phyloP scores from a whole-genome alignment of 2,329 filamentous ascomycete species.

The Neonectria sp. region DNA sequence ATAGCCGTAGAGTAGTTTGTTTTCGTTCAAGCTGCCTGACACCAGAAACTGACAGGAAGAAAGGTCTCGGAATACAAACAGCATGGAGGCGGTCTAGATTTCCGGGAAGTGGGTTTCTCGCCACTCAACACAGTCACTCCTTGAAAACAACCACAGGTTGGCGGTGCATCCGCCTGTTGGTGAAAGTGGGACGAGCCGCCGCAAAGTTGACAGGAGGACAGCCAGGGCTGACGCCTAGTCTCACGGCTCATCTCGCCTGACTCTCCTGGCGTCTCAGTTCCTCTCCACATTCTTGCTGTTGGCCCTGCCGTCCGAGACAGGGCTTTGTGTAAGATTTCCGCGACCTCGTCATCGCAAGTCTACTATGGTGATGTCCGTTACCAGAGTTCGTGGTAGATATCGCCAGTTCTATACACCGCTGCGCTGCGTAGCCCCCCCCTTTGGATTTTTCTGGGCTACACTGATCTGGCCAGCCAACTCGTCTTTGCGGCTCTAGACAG shows the following conservation, averaged over 20 bases:
- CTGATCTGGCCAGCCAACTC: not conserved
- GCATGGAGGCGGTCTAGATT: not conserved
- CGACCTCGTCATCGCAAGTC: not conserved
- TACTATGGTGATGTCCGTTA: not conserved
- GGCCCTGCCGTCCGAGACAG: slow-evolving; percentile 15
- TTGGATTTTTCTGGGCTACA: not conserved
- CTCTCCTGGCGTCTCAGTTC: slow-evolving; percentile 19
- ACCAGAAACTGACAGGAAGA: not conserved
- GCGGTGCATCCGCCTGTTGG: not conserved
- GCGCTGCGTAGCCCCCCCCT: slow-evolving; percentile 10
- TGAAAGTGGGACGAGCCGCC: not conserved
- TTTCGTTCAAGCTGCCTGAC: not conserved
- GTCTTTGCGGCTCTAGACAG: not conserved
- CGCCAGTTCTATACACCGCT: slow-evolving; percentile 2
- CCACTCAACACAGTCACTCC: not conserved
- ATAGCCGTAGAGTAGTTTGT: not conserved
- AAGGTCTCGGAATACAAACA: not conserved
- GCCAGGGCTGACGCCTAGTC: not conserved
- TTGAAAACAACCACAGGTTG: not conserved
- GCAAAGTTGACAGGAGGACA: not conserved
- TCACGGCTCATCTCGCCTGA: slow-evolving; percentile 27
- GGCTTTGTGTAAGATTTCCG: not conserved
- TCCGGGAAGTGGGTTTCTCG: not conserved
- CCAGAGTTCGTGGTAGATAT: slow-evolving; percentile 2
- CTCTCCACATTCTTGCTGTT: slow-evolving; percentile 21